Evolutionary conservation across 202 grass and related monocot species (phyloP).

Genomic region (Cymbopogon flexuosus): DNA sequence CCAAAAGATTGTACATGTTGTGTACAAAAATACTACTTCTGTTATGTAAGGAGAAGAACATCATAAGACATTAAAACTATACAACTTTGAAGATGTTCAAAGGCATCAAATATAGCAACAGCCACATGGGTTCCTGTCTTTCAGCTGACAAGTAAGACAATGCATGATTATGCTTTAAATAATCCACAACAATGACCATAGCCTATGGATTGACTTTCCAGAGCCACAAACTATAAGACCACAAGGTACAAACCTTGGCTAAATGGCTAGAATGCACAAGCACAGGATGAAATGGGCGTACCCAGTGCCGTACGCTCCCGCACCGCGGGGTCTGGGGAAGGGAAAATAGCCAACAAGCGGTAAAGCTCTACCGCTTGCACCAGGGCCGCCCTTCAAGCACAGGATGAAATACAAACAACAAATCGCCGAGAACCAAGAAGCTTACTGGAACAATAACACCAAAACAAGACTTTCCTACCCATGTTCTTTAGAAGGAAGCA

Average conservation of each 20-base stretch:
- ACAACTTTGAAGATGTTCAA: neutral
- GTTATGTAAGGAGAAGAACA: constrained; percentile 32
- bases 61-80: constrained; percentile 22
- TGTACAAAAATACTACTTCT: constrained; percentile 42
- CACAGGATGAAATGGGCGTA: neutral
- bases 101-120: constrained; percentile 8
- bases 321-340: no score
- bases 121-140: neutral
- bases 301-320: no score
- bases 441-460: neutral
- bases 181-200: neutral
- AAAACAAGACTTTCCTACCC: neutral
- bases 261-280: constrained; percentile 9
- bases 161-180: neutral
- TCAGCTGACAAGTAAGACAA: neutral
- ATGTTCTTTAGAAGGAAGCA: neutral
- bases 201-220: constrained; percentile 11
- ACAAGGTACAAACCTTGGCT: neutral
- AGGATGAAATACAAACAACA: neutral
- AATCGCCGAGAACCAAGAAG: neutral
- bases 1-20: constrained; percentile 66
- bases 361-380: no score
- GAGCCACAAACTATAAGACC: neutral
- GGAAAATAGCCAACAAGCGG: no score
- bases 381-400: neutral